Evolutionary conservation across 2,329 filamentous ascomycete species (phyloP), one percentile per base, ranked within the genome.

Genomic region (Cercospora janseana): DNA sequence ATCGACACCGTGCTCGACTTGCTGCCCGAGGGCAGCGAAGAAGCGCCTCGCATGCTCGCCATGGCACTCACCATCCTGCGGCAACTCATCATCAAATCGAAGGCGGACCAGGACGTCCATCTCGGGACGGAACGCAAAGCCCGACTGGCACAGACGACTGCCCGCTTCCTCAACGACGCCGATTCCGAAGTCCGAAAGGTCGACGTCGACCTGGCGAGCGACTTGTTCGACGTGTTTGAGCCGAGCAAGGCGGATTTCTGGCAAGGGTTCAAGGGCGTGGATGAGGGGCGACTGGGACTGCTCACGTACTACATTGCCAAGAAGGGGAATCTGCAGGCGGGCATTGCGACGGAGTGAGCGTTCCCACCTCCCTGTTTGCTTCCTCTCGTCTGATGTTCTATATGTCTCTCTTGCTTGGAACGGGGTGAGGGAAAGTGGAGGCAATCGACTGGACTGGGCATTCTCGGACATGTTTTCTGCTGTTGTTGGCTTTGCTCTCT

Each of bases 291-390:
- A 16, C 81, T 88, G 73, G 89, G 84, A 59, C 68, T 91, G 54
- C 83, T 91, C 61, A 90, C 85, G 7, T 91, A 91, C 66, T 91
- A 90, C 67, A 85, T 90, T 62, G 86, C 87, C 31, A 85, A 85
- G 75, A 76, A 77, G 65, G 81, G 56, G 2, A 59, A 52, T 5
- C 12, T 31, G 44, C 32, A 28, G 24, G 44, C 31, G 20, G 44
- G 44, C 12, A 28, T 44, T 29, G 37, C 40, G 15, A 42, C 16
- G 16, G 29, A 54, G 44, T 56, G 47, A 35, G 20, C 3, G 21
- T 7, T 4, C 12, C 26, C 12, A 6, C 26, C 12, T 27, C 26
- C 12, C 12, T 12, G 6, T 31, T 31, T 31, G 13, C n/a, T 15
- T 32, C 16, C 13, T 35, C 10, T 27, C 20, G 16, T n/a, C 6